Percentiles rank a stretch among this genome's conserved stretches.
Conservation (phyloP, 352 stramenopile genomes). For the Stramenopiles sp. region DNA sequence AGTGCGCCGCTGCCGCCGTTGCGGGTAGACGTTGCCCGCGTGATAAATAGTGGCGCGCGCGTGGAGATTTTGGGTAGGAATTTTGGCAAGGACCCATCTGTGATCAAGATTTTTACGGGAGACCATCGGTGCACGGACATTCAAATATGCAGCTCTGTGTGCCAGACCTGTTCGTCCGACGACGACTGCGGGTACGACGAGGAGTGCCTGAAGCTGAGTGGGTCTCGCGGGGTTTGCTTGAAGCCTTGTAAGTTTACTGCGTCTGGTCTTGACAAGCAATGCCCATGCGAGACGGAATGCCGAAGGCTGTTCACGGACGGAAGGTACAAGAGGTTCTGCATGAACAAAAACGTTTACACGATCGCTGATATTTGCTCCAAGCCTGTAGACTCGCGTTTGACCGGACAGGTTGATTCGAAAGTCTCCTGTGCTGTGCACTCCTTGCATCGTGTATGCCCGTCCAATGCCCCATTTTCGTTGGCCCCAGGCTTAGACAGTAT, state of each 20-base stretch:
- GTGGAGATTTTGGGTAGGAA: neutral
- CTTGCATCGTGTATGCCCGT: too few species aligned
- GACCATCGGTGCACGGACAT: neutral
- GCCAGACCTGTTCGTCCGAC: neutral
- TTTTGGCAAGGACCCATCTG: neutral
- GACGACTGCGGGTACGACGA: neutral
- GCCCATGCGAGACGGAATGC: neutral
- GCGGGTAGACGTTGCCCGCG: too few species aligned
- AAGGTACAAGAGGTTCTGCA: conserved; percentile 3
- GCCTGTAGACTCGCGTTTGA: neutral
- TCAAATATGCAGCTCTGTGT: neutral
- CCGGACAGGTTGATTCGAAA: neutral
- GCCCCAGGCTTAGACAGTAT: too few species aligned
- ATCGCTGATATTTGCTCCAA: neutral
- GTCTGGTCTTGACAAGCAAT: neutral
- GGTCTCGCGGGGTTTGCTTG: neutral
- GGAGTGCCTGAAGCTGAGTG: neutral
- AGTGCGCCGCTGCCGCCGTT: too few species aligned
- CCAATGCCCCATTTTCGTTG: too few species aligned
- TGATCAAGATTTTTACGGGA: conserved; percentile 5
- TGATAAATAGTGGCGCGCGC: too few species aligned
- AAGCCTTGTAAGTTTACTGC: conserved; percentile 4
- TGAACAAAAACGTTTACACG: neutral
- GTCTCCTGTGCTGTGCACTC: too few species aligned
- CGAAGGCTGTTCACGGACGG: neutral